Conservation (phyloP, 2,329 filamentous ascomycete genomes). For the Penicillium sp. region DNA sequence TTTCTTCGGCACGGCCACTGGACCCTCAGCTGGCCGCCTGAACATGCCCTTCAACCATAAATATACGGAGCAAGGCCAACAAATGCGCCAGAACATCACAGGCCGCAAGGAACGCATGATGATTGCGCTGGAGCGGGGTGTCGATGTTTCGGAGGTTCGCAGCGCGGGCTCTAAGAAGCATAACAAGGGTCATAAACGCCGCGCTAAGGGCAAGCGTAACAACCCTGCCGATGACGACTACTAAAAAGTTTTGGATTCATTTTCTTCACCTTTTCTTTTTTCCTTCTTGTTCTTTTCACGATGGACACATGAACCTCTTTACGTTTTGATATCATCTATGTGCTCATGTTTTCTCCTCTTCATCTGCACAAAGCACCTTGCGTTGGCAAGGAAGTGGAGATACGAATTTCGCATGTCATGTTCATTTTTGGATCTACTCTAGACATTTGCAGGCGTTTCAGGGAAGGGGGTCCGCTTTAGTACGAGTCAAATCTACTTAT, state of each 20-base stretch:
- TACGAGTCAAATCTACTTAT: constrained; percentile 15
- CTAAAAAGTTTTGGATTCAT: constrained; percentile 27
- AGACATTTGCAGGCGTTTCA: constrained; percentile 25
- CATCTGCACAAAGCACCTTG: neutral
- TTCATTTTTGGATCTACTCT: constrained; percentile 16
- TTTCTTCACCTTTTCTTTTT: constrained; percentile 5
- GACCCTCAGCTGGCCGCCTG: constrained; percentile 66
- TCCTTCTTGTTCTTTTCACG: constrained; percentile 10
- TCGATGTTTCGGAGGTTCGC: constrained; percentile 78
- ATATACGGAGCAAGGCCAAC: constrained; percentile 77
- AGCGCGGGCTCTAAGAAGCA: constrained; percentile 80
- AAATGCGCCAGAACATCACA: constrained; percentile 74
- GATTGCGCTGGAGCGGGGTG: constrained; percentile 79
- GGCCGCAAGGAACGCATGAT: constrained; percentile 81
- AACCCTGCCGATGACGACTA: constrained; percentile 36
- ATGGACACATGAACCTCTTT: constrained; percentile 6
- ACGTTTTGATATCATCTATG: constrained; percentile 25
- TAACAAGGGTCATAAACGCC: constrained; percentile 48
- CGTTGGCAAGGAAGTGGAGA: constrained; percentile 13
- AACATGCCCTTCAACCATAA: constrained; percentile 86
- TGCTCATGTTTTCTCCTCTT: constrained; percentile 9
- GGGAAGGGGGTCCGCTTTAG: constrained; percentile 6
- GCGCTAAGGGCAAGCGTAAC: constrained; percentile 38
- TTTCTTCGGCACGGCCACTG: constrained; percentile 76
- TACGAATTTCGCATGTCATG: constrained; percentile 24